Evolutionary conservation across 129 eudicot species (phyloP).

Genomic region (Escallonia rubra): DNA sequence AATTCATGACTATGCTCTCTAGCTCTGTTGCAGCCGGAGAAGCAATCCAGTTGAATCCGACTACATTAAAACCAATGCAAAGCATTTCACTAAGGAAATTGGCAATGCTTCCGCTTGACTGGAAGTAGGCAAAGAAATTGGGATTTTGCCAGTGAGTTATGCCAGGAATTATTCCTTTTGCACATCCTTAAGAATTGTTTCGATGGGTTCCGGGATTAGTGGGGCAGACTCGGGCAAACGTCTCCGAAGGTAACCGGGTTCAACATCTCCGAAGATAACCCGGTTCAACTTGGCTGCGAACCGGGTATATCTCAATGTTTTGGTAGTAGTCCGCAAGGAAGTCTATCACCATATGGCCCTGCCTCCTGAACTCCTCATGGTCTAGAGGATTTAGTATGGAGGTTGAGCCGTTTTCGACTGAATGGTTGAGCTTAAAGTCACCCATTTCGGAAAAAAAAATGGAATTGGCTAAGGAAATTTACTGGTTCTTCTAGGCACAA

Average conservation of each 20-base stretch:
- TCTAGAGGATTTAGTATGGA: slow-evolving; percentile 21
- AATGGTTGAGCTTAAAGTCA: neutral
- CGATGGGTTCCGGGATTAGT: slow-evolving; percentile 23
- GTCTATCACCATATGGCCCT: slow-evolving; percentile 34
- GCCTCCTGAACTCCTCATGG: slow-evolving; percentile 32
- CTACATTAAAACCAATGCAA: slow-evolving; percentile 32
- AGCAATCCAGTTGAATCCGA: slow-evolving; percentile 51
- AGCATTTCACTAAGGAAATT: slow-evolving; percentile 40
- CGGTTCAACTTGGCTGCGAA: slow-evolving; percentile 30
- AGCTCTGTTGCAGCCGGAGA: slow-evolving; percentile 60
- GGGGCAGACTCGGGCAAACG: slow-evolving; percentile 31
- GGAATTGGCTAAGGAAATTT: too few species aligned
- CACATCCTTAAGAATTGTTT: slow-evolving; percentile 25
- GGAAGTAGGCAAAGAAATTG: slow-evolving; percentile 38
- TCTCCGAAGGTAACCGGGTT: slow-evolving; percentile 27
- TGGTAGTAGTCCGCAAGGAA: slow-evolving; percentile 35
- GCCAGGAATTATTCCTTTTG: slow-evolving; percentile 36
- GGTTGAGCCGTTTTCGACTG: neutral
- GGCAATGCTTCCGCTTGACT: slow-evolving; percentile 33
- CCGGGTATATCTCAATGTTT: slow-evolving; percentile 30
- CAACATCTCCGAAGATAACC: slow-evolving; percentile 28
- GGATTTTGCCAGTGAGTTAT: slow-evolving; percentile 58
- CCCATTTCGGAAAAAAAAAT: neutral
- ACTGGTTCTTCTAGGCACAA: too few species aligned
- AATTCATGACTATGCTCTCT: slow-evolving; percentile 43